These are phyloP conservation scores for Spongispora temasekensis DNA, from an alignment of 1,284 basidiomycete genomes.

Conservation along the genomic window DNA sequence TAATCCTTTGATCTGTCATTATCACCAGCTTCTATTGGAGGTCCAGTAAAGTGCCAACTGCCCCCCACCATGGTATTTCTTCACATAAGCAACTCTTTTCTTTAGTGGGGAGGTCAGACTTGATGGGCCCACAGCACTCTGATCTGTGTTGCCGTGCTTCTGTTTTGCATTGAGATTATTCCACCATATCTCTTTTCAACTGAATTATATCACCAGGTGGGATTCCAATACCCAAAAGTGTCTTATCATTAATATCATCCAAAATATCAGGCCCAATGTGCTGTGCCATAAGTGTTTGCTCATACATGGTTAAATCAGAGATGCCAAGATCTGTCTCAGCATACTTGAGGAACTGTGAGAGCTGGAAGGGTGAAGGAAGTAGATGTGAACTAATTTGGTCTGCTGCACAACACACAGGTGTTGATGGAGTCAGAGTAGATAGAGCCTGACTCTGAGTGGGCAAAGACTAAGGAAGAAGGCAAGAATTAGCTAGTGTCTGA, in stretches of 20 bases:
- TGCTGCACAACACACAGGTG: neutral
- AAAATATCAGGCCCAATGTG: neutral
- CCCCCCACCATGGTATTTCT: neutral
- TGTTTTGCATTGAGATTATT: neutral
- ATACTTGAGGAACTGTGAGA: neutral
- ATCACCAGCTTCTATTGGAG: neutral
- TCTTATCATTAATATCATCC: neutral
- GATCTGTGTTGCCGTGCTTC: neutral
- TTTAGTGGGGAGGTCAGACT: neutral
- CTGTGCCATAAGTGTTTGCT: neutral
- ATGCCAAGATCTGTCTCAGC: neutral
- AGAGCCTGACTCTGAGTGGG: neutral
- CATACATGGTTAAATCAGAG: neutral
- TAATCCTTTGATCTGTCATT: neutral
- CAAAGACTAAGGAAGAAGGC: neutral
- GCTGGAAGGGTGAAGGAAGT: neutral
- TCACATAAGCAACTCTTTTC: neutral
- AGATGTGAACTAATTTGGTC: neutral
- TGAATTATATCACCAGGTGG: neutral
- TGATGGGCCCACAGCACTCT: neutral
- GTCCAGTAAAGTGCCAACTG: neutral
- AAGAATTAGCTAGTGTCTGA: neutral
- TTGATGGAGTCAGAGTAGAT: neutral
- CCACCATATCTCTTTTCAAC: neutral
- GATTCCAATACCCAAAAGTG: neutral